Evolutionary conservation across 1,284 basidiomycete species (phyloP).

Genomic region (Trichosporon inkin): DNA sequence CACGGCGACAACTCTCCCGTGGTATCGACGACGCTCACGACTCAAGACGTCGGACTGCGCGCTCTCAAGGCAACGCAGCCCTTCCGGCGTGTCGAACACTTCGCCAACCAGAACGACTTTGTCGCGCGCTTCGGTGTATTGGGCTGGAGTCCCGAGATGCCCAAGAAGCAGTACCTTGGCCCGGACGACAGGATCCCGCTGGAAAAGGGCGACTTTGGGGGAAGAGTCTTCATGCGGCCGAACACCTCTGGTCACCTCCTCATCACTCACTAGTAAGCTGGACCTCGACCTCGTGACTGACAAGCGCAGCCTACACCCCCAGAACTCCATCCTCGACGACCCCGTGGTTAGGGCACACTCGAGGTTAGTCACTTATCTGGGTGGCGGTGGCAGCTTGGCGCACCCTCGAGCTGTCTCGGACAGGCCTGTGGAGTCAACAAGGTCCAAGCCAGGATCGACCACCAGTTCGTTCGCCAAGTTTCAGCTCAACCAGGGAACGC

Average conservation of each 20-base stretch:
- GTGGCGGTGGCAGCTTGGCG: slow-evolving; percentile 12
- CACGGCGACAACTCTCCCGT: background rate
- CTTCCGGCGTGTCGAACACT: slow-evolving; percentile 36
- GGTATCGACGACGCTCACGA: background rate
- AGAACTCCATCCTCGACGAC: slow-evolving; percentile 31
- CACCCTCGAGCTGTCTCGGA: background rate
- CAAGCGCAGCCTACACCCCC: slow-evolving; percentile 20
- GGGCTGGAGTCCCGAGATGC: background rate
- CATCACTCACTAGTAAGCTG: slow-evolving; percentile 31
- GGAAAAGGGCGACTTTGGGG: slow-evolving; percentile 30
- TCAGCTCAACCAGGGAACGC: background rate
- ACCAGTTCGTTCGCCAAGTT: background rate
- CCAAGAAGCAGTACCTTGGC: background rate
- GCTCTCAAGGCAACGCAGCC: slow-evolving; percentile 17
- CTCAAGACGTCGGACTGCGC: background rate
- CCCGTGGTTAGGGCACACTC: slow-evolving; percentile 25
- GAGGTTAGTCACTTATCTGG: slow-evolving; percentile 24
- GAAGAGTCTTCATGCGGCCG: slow-evolving; percentile 31
- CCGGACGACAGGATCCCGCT: slow-evolving; percentile 14
- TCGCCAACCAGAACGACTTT: slow-evolving; percentile 37
- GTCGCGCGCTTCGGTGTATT: slow-evolving; percentile 33
- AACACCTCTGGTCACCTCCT: slow-evolving; percentile 33
- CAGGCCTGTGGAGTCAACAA: background rate
- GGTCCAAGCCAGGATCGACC: background rate
- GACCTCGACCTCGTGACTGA: slow-evolving; percentile 1